Evolutionary conservation across 108 stramenopile species (phyloP), one percentile per base, ranked within the genome.

Genomic region (Aureococcus anophagefferens): DNA sequence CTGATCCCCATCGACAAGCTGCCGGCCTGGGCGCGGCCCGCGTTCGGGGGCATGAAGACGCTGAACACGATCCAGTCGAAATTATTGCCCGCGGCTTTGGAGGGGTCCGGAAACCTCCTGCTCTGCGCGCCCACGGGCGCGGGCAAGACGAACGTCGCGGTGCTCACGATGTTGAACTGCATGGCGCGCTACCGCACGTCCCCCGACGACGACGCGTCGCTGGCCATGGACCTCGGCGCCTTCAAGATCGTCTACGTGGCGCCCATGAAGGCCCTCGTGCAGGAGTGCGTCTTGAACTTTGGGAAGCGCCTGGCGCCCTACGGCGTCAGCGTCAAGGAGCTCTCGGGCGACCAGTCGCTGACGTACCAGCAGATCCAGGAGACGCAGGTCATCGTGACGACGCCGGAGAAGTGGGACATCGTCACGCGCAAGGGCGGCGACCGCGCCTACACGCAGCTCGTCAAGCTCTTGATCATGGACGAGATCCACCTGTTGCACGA

Each of bases 191-290:
- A 90, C 67, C 84, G 85, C 44, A 5, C 5, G 13, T 11, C 5
- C 40, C 9, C 40, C 9, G 70, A 28, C 28, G 70, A 80, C 71
- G 67, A 72, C 64, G 87, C 80, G 46, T 72, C 68, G 33, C 82
- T 77, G 18, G 83, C 45, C 30, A 84, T 94, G 76, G 94, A 98
- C 65, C 68, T 90, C 30, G 78, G 81, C 35, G 75, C 89, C 3
- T 98, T 99, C 84, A 99, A 99, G 81, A 96, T 99, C 74, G 96
- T 99, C 32, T 99, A 99, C 75, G 93, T 99, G 0, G 98, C 98
- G 29, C 98, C 98, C 33, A 99, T 99, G 98, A 99, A 99, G 82
- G 98, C 98, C 63, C 84, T 99, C 64, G 98, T 99, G 29, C 98
- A 98, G 77, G 98, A 99, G 84, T 89, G 89, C 31, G 97, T 98